These are phyloP conservation scores for Hansenula sp. DNA, from an alignment of 1,139 yeast species.

Conservation along the genomic window DNA sequence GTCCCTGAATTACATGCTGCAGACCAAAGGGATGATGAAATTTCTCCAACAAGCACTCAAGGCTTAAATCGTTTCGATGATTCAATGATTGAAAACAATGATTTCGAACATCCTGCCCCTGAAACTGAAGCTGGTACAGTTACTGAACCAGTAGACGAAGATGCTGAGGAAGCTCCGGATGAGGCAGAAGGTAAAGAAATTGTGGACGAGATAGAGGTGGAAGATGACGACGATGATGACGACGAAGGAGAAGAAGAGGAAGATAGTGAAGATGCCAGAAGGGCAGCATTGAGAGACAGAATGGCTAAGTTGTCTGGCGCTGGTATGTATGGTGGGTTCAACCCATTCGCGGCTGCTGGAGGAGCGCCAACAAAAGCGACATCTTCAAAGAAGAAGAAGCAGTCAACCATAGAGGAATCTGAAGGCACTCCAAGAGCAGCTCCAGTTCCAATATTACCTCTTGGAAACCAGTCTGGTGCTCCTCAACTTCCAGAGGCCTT, in stretches of 20 bases:
- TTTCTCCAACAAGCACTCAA: too few relatives aligned
- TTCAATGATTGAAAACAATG: too few relatives aligned
- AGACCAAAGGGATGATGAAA: neutral
- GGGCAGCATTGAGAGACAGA: constrained; percentile 80
- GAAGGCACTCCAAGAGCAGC: constrained; percentile 24
- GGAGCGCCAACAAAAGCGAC: constrained; percentile 28
- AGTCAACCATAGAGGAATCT: constrained; percentile 24
- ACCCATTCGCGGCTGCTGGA: constrained; percentile 45
- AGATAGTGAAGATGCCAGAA: constrained; percentile 76
- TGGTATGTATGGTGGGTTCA: constrained; percentile 72
- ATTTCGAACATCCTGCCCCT: too few relatives aligned
- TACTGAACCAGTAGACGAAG: constrained; percentile 10
- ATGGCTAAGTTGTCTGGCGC: constrained; percentile 96
- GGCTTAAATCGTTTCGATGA: too few relatives aligned
- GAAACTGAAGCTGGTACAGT: neutral
- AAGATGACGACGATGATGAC: constrained; percentile 29
- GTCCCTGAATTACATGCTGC: neutral
- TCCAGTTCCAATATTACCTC: constrained; percentile 52
- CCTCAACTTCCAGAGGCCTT: constrained; percentile 24
- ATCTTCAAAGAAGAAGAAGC: constrained; percentile 24
- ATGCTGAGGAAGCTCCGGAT: neutral
- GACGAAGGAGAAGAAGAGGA: constrained; percentile 46
- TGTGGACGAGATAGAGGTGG: constrained; percentile 18
- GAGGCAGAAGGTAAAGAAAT: constrained; percentile 9
- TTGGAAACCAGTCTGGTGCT: constrained; percentile 33